Evolutionary conservation across 1,284 basidiomycete genomes (phyloP).

Genomic region (Moesziomyces parantarcticus): DNA sequence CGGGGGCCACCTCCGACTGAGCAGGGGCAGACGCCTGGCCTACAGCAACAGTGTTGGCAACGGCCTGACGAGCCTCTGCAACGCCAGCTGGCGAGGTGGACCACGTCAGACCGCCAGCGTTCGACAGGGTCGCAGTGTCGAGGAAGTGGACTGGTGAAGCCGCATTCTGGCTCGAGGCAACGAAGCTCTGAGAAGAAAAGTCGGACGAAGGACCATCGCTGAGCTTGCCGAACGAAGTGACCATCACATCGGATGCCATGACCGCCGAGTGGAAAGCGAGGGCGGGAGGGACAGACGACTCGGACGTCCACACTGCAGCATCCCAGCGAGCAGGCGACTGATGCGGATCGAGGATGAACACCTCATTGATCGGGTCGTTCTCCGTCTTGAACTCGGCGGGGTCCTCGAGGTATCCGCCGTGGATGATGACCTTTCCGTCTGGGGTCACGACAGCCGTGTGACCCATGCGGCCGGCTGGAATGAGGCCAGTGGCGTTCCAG

Average conservation of each 20-base stretch:
- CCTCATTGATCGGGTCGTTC: constrained; percentile 49
- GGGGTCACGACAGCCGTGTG: constrained; percentile 58
- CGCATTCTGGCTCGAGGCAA: neutral
- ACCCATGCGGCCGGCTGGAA: constrained; percentile 64
- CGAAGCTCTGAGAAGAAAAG: constrained; percentile 20
- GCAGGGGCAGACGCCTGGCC: neutral
- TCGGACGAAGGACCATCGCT: constrained; percentile 3
- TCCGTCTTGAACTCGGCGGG: constrained; percentile 18
- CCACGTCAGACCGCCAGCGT: constrained; percentile 36
- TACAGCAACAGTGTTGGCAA: constrained; percentile 8
- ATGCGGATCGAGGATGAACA: constrained; percentile 55
- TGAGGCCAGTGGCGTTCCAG: constrained; percentile 47
- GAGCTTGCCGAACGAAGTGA: constrained; percentile 63
- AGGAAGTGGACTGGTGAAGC: constrained; percentile 15
- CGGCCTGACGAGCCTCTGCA: constrained; percentile 24
- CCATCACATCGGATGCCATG: constrained; percentile 55
- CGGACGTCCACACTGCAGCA: constrained; percentile 21
- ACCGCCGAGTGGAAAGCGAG: constrained; percentile 67
- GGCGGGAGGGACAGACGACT: constrained; percentile 35
- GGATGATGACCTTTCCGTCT: constrained; percentile 62
- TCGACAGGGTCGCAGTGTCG: constrained; percentile 23
- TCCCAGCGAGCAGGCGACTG: constrained; percentile 53
- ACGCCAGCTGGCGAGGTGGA: constrained; percentile 24
- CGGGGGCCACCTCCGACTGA: neutral
- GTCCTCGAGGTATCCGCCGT: constrained; percentile 63